Evolutionary conservation across 2,329 filamentous ascomycete genomes (phyloP), one percentile per base, ranked within the genome.

Genomic region (Mycocentrospora acerina): DNA sequence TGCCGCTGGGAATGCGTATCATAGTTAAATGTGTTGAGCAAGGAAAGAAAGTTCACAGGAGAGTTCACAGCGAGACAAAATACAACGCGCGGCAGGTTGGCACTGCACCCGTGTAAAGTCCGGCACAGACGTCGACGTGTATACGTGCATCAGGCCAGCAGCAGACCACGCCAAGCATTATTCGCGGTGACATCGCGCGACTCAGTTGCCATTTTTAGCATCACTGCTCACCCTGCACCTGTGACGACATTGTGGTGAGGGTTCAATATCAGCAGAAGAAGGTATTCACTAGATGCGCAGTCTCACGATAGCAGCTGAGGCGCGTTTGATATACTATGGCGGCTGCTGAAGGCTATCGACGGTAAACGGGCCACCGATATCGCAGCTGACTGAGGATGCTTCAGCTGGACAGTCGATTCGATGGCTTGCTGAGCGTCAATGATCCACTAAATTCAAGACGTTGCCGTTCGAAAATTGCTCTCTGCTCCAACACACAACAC

Each of bases 321-420:
- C 24, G 15, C 34, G 40, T 51, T 53, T 57, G 50, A 38, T 51
- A 55, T 41, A 51, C 37, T 47, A 29, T 14, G 18, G 36, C 57
- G 56, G 59, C 38, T 57, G 46, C 43, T 48, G 32, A 46, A 48
- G 56, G 59, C 44, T 60, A 55, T 32, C 40, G 17, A 31, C 59
- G 60, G 59, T 42, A 30, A 27, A 37, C 29, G 36, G 38, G 36
- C 40, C 40, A 53, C 61, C 61, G 62, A 64, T 64, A 60, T 64
- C 62, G 61, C 59, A 53, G 42, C 33, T 42, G 29, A n/a, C n/a
- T n/a, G n/a, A n/a, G n/a, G n/a, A 32, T 27, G 22, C 32, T 32
- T 24, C 27, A 37, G 39, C 36, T 46, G 35, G 29, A 24, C 35
- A 36, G 22, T 22, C 50, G 48, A 44, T 48, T 46, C 35, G 37